Percentiles rank a stretch among this genome's conserved stretches.
These are phyloP conservation scores for Pyrenopolyporus hunteri DNA, from an alignment of 495 filamentous ascomycete genomes.

Conservation along the genomic window DNA sequence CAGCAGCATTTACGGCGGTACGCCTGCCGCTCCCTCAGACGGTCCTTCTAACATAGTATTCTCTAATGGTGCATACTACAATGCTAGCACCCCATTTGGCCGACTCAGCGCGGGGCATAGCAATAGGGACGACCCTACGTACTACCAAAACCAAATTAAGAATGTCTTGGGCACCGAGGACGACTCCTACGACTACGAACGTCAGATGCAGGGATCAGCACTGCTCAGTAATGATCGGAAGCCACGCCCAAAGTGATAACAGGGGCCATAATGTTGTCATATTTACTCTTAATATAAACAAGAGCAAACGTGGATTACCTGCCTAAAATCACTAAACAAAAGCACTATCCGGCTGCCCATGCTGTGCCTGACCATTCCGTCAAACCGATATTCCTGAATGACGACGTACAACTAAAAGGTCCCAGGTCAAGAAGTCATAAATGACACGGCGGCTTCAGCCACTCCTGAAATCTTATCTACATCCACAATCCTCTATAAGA, in stretches of 20 bases:
- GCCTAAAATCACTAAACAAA: neutral
- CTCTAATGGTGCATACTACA: conserved; percentile 38
- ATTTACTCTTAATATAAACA: neutral
- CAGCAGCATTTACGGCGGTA: conserved; percentile 46
- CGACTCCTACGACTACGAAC: conserved; percentile 31
- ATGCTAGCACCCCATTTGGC: conserved; percentile 33
- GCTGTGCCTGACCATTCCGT: neutral
- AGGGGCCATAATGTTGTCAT: neutral
- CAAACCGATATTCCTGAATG: no score
- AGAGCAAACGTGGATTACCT: neutral
- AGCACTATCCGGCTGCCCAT: neutral
- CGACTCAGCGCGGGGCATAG: conserved; percentile 27
- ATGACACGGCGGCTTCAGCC: no score
- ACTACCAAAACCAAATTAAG: conserved; percentile 34
- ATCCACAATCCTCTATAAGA: no score
- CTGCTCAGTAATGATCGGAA: conserved; percentile 27
- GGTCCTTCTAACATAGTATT: conserved; percentile 21
- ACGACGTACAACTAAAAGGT: no score
- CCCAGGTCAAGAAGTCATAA: no score
- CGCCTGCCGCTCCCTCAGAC: conserved; percentile 22
- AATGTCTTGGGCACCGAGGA: conserved; percentile 12
- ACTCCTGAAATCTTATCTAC: no score
- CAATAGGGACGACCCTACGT: conserved; percentile 28
- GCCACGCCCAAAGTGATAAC: conserved; percentile 34
- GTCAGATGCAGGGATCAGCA: conserved; percentile 23